Base-by-base conservation (phyloP, 108 stramenopile genomes). In the Discostella stelligeroides region DNA sequence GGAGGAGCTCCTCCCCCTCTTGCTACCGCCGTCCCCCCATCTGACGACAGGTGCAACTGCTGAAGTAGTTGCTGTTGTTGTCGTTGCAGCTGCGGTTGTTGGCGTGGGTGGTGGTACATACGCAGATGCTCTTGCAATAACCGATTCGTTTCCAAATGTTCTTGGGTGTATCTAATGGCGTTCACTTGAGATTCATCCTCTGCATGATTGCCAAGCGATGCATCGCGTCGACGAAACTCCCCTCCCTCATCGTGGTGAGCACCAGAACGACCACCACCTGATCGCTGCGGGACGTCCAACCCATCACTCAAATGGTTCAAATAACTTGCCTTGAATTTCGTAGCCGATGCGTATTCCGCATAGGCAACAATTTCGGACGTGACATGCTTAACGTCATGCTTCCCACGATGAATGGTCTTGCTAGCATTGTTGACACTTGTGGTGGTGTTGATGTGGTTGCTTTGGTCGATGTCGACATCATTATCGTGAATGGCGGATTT, bases 301-400 rank as follows among this genome's bases (percentile, higher is more conserved):
- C 66, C 55, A 4, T 85, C 83, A 14, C 81, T 83, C 41, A 89
- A 62, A 69, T 91, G 92, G 4, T 76, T 67, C 17, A 94, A 63
- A 69, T 84, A 94, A n/a, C 78, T 62, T 14, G 88, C 86, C 45
- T 86, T 79, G 63, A 87, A 94, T 29, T 79, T 66, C 9, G 82
- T 76, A 40, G 85, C 81, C 17, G 77, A 68, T 13, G 45, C 74
- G 50, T 94, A 80, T 70, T 94, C 93, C 0, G 74, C 81, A 67
- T 76, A 89, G 51, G 65, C 47, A n/a, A 51, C 72, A 6, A 94
- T 39, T 74, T 90, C 85, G 34, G 64, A 57, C 6, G 62, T 58
- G 23, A 73, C 56, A 18, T 72, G 38, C 34, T 34, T 34, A 34
- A 34, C 3, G 34, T 34, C 34, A 34, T 34, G n/a, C n/a, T n/a